Conservation (phyloP, 805 yeast genomes). For the Teunomyces barrocoloradensis region DNA sequence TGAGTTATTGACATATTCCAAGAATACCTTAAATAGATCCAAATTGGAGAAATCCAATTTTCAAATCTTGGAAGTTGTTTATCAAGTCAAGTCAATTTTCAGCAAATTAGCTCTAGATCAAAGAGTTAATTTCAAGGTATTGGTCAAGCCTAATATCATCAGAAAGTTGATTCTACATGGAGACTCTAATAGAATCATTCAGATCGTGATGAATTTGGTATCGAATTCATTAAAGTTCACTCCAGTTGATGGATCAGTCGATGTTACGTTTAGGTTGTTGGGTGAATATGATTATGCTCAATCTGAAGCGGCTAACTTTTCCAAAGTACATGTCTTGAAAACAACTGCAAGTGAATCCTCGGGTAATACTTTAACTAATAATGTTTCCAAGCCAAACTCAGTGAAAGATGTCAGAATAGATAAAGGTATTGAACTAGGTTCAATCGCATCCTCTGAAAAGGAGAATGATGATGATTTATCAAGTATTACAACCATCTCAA, state of each 20-base stretch:
- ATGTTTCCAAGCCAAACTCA: not conserved
- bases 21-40: conserved; percentile 80
- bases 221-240: conserved; percentile 91
- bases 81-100: conserved; percentile 84
- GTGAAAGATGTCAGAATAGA: not conserved
- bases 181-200: conserved; percentile 86
- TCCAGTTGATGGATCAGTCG: conserved; percentile 81
- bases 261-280: conserved; percentile 56
- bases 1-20: conserved; percentile 87
- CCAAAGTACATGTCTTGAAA: conserved; percentile 42
- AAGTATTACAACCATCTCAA: conserved; percentile 34
- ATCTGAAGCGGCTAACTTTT: conserved; percentile 41
- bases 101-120: conserved; percentile 76
- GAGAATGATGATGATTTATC: conserved; percentile 17
- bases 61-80: conserved; percentile 72
- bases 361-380: not conserved
- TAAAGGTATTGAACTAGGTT: not conserved
- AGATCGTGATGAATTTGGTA: conserved; percentile 88
- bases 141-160: conserved; percentile 57
- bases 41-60: conserved; percentile 82
- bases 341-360: conserved; percentile 14
- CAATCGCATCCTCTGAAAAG: not conserved
- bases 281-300: conserved; percentile 64
- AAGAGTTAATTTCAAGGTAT: conserved; percentile 63
- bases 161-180: conserved; percentile 73